A percentile compares a stretch with the other conserved stretches of the same genome.
phyloP scores from a whole-genome alignment of 768 basidiomycete species.

The Clavulina sp. region DNA sequence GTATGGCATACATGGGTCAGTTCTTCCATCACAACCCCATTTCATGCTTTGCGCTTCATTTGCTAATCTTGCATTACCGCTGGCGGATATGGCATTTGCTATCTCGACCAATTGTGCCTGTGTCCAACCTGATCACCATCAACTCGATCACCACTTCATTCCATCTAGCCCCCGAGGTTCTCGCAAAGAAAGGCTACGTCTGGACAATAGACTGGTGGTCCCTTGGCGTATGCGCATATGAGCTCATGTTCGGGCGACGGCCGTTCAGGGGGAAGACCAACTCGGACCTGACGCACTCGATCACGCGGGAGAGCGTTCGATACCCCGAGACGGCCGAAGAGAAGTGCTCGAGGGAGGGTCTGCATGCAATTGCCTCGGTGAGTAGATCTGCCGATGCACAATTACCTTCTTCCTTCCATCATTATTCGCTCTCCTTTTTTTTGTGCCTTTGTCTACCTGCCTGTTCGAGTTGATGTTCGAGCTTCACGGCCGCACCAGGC shows the following conservation, averaged over 20 bases:
- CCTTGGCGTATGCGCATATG: conserved; percentile 81
- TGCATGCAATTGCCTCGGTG: conserved; percentile 68
- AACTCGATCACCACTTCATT: neutral
- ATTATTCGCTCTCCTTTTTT: neutral
- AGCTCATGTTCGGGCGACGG: conserved; percentile 77
- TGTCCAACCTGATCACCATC: neutral
- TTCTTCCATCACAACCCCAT: conserved; percentile 5
- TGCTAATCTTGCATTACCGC: neutral
- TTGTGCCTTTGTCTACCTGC: too few relatives aligned
- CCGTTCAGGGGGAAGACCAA: conserved; percentile 92
- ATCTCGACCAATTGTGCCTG: neutral
- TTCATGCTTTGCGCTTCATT: neutral
- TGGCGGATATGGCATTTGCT: neutral
- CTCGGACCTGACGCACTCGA: conserved; percentile 79
- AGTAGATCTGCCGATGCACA: too few relatives aligned
- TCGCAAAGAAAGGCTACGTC: conserved; percentile 86
- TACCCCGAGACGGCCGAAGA: conserved; percentile 83
- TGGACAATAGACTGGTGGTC: conserved; percentile 97
- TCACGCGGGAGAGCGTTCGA: conserved; percentile 66
- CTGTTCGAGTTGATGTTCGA: too few relatives aligned
- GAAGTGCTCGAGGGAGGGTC: conserved; percentile 57
- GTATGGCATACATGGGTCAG: conserved; percentile 97
- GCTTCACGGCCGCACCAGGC: too few relatives aligned
- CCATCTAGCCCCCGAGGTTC: conserved; percentile 60
- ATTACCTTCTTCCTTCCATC: neutral